Conservation (phyloP, 1,139 yeast species). For the Pichia inconspicua region DNA sequence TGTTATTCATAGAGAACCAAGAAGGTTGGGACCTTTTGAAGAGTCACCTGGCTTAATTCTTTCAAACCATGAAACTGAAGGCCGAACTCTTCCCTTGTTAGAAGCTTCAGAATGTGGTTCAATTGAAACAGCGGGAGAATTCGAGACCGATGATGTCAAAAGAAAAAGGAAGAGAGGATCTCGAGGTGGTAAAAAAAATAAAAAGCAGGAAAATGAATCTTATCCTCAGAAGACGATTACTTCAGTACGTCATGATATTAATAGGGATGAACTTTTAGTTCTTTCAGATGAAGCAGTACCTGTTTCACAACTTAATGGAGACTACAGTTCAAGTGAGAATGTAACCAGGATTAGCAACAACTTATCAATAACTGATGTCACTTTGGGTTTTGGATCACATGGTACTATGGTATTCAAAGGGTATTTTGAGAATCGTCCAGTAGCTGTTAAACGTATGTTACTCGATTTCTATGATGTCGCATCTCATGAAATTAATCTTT, state of each 20-base stretch:
- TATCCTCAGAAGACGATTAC: background rate
- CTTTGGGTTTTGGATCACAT: constrained; percentile 91
- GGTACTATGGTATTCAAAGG: constrained; percentile 95
- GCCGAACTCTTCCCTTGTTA: too few relatives aligned
- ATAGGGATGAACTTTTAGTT: constrained; percentile 19
- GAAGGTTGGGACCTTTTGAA: background rate
- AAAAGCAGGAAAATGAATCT: constrained; percentile 29
- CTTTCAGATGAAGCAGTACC: constrained; percentile 18
- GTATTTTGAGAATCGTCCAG: constrained; percentile 83
- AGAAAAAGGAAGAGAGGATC: constrained; percentile 75
- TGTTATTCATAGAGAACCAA: background rate
- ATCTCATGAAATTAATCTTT: constrained; percentile 79
- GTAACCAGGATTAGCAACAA: constrained; percentile 32
- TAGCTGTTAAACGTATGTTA: constrained; percentile 91
- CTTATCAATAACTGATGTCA: constrained; percentile 57
- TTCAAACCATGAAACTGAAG: background rate
- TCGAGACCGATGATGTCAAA: constrained; percentile 10
- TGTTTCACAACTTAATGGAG: constrained; percentile 7
- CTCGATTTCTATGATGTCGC: constrained; percentile 92
- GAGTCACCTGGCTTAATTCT: background rate
- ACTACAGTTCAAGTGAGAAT: background rate
- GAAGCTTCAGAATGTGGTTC: background rate
- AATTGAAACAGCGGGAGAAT: constrained; percentile 1
- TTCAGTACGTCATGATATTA: constrained; percentile 1
- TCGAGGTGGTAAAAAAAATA: constrained; percentile 69